phyloP scores from a whole-genome alignment of 2,329 filamentous ascomycete genomes.

The Coniochaeta prunicola region DNA sequence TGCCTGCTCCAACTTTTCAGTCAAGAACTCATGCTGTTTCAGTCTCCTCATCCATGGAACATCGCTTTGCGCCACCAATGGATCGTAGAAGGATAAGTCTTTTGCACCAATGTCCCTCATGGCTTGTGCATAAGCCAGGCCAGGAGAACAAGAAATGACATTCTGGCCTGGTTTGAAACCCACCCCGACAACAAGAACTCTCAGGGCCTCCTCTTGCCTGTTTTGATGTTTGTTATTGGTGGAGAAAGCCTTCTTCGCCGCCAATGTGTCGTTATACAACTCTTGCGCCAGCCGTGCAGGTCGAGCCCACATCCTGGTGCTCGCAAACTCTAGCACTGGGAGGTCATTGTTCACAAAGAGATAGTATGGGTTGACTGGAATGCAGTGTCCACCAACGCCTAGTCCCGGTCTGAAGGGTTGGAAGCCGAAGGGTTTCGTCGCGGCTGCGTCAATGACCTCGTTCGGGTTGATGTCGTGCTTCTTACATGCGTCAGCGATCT shows the following conservation, averaged over 20 bases:
- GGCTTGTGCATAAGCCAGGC: slow-evolving; percentile 4
- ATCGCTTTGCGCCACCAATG: slow-evolving; percentile 1
- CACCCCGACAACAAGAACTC: slow-evolving; percentile 37
- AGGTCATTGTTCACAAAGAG: slow-evolving; percentile 39
- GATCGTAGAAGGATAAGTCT: slow-evolving; percentile 1
- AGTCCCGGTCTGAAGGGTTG: slow-evolving; percentile 37
- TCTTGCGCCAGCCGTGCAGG: slow-evolving; percentile 29
- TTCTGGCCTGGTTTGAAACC: slow-evolving; percentile 44
- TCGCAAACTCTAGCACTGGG: slow-evolving; percentile 36
- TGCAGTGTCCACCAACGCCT: slow-evolving; percentile 49
- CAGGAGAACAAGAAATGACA: slow-evolving; percentile 37
- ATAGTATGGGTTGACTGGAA: slow-evolving; percentile 48
- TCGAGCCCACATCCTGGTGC: slow-evolving; percentile 34
- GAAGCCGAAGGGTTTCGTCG: slow-evolving; percentile 47
- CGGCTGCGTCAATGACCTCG: slow-evolving; percentile 41
- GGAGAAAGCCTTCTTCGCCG: background rate
- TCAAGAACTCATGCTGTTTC: background rate
- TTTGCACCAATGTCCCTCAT: background rate
- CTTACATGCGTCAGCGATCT: slow-evolving; percentile 46
- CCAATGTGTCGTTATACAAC: slow-evolving; percentile 13
- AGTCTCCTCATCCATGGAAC: slow-evolving; percentile 1
- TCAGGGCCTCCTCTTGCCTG: slow-evolving; percentile 11
- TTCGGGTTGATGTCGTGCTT: slow-evolving; percentile 38
- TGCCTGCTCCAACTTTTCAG: background rate
- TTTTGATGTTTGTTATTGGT: background rate